A percentile compares a stretch with the other conserved stretches of the same genome.
Evolutionary conservation across 768 basidiomycete genomes (phyloP).

Genomic region (Tylopilus rubrobrunneus): DNA sequence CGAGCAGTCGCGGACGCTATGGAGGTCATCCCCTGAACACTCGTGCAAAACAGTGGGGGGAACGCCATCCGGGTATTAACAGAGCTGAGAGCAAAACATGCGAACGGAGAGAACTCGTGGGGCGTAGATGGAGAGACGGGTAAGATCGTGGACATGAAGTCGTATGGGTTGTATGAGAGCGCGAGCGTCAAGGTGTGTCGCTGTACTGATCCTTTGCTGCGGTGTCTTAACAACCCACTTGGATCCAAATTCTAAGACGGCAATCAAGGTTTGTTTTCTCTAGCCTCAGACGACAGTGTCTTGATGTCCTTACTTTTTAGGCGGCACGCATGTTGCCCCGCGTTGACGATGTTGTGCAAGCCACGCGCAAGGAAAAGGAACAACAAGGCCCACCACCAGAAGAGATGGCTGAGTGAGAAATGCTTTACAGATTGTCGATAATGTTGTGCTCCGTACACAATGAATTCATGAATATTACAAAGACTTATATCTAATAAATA

Average conservation of each 20-base stretch:
- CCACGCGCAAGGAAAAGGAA: slow-evolving; percentile 65
- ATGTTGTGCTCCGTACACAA: not conserved
- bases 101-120: slow-evolving; percentile 85
- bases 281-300: not conserved
- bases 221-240: not conserved
- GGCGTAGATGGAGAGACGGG: slow-evolving; percentile 97
- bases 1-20: slow-evolving; percentile 92
- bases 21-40: slow-evolving; percentile 94
- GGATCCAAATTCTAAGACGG: slow-evolving; percentile 98
- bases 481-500: slow-evolving; percentile 11
- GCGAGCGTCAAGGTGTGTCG: slow-evolving; percentile 82
- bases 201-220: not conserved
- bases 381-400: slow-evolving; percentile 50
- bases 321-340: slow-evolving; percentile 88
- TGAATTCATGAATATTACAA: slow-evolving; percentile 11
- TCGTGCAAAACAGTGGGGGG: slow-evolving; percentile 93
- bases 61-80: slow-evolving; percentile 93
- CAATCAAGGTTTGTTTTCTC: slow-evolving; percentile 66
- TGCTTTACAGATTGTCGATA: not conserved
- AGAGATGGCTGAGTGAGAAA: slow-evolving; percentile 42
- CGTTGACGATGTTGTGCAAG: slow-evolving; percentile 92
- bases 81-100: slow-evolving; percentile 93
- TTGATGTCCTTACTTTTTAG: slow-evolving; percentile 30
- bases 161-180: slow-evolving; percentile 90
- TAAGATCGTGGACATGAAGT: slow-evolving; percentile 93